Base-by-base conservation (phyloP, 495 filamentous ascomycete species). In the Parathielavia appendiculata region DNA sequence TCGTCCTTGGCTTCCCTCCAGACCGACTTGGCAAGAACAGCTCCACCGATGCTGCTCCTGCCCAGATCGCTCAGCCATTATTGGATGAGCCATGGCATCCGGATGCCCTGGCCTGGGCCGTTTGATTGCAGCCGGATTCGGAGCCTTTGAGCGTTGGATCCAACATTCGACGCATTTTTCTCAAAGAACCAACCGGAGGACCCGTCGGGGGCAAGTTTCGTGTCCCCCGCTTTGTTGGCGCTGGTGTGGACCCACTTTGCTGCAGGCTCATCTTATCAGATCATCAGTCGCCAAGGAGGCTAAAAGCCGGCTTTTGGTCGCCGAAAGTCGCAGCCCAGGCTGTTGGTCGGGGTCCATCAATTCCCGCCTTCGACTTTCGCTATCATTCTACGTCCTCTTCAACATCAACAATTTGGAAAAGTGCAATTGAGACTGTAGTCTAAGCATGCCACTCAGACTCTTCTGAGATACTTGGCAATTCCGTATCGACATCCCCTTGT, bases 191-290 rank as follows among this genome's bases (percentile, higher is more conserved):
- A 53, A 53, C 51, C 51, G 38, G 51, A 53, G 2, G 38, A 34
- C 0, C 43, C 38, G 51, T 17, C 4, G 13, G 4, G 17, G 2
- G 23, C 4, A 53, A 17, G 32, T 13, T 30, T 30, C 35, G 4
- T 8, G 14, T 43, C 2, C 30, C 34, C 26, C 52, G 26, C 54
- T 36, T 53, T 23, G 20, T 0, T 23, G 22, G 16, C 4, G 32
- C 36, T 38, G 43, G 22, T 17, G 14, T 5, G 5, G 38, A 11
- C 36, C 51, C 36, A 36, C 51, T 17, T 2, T 19, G 13, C 38
- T 64, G 64, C 62, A 63, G 41, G 58, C 57, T 43, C 58, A 67
- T 69, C 67, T 69, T 69, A 69, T 69, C 67, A 66, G 67, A 69
- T 69, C 64, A 69, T 63, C 54, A 40, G 20, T 35, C 4, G 23